Evolutionary conservation across 371 early-diverging fungal genomes (phyloP).

Genomic region (Syncephalastrum racemosum): DNA sequence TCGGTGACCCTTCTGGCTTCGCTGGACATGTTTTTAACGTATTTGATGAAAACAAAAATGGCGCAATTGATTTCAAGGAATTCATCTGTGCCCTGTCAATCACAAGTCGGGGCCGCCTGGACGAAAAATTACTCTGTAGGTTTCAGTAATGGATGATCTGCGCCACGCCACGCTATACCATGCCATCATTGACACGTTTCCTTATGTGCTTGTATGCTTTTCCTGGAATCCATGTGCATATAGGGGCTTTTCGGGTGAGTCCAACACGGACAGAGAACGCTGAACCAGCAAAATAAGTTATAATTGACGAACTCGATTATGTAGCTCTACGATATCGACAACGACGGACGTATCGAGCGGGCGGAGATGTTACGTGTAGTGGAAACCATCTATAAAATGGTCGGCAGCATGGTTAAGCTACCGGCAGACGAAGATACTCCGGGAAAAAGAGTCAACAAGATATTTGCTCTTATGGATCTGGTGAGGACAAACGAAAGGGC

Average conservation of each 20-base stretch:
- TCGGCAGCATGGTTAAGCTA: slow-evolving; percentile 84
- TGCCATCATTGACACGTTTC: no score
- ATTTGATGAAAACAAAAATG: slow-evolving; percentile 86
- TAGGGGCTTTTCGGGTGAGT: slow-evolving; percentile 47
- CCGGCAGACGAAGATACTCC: slow-evolving; percentile 89
- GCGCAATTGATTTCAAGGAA: slow-evolving; percentile 89
- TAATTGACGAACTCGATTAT: background rate
- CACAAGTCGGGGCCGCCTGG: slow-evolving; percentile 78
- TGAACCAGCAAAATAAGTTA: background rate
- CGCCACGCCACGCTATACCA: no score
- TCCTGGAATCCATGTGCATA: no score
- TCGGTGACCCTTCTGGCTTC: slow-evolving; percentile 88
- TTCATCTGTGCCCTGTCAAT: slow-evolving; percentile 85
- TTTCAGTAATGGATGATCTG: background rate
- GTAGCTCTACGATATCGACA: slow-evolving; percentile 88
- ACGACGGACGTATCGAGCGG: slow-evolving; percentile 83
- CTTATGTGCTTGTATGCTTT: no score
- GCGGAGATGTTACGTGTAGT: slow-evolving; percentile 89
- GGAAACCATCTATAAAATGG: slow-evolving; percentile 91
- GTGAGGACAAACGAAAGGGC: slow-evolving; percentile 28
- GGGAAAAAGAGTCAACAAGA: slow-evolving; percentile 85
- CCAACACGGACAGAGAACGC: slow-evolving; percentile 1
- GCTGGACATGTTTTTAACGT: slow-evolving; percentile 88
- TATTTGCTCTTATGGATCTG: slow-evolving; percentile 85
- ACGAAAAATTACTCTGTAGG: slow-evolving; percentile 84